Conservation (phyloP, 495 filamentous ascomycete species). For the Cairneyella variabilis region DNA sequence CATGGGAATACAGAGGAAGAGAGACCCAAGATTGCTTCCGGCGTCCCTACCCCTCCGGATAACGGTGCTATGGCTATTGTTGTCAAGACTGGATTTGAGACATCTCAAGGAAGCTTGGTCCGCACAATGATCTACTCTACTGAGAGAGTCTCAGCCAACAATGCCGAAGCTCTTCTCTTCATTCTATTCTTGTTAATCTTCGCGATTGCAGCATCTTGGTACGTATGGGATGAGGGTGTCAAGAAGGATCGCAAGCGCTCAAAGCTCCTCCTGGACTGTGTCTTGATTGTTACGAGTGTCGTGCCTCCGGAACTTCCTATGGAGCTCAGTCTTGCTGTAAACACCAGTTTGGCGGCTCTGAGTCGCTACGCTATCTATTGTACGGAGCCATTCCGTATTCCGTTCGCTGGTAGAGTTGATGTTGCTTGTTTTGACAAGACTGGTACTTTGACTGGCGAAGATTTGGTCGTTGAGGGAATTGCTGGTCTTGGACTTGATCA, state of each 20-base stretch:
- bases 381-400: slow-evolving; percentile 99
- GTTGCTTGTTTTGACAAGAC: slow-evolving; percentile 99
- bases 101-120: slow-evolving; percentile 93
- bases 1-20: slow-evolving; percentile 76
- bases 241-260: slow-evolving; percentile 89
- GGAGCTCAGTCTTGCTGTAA: slow-evolving; percentile 96
- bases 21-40: slow-evolving; percentile 60
- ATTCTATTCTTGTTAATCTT: slow-evolving; percentile 96
- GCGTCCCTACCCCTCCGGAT: slow-evolving; percentile 73
- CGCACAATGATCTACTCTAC: slow-evolving; percentile 99
- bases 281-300: slow-evolving; percentile 95
- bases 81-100: slow-evolving; percentile 97
- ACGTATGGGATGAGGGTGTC: slow-evolving; percentile 97
- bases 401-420: slow-evolving; percentile 92
- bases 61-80: slow-evolving; percentile 92
- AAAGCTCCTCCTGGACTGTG: slow-evolving; percentile 94
- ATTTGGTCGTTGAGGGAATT: slow-evolving; percentile 95
- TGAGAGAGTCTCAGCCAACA: slow-evolving; percentile 96
- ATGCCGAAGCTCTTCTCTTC: slow-evolving; percentile 89
- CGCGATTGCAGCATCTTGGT: slow-evolving; percentile 98
- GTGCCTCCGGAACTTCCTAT: slow-evolving; percentile 97
- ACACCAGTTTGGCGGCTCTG: slow-evolving; percentile 94
- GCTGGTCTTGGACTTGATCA: slow-evolving; percentile 78
- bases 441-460: slow-evolving; percentile 93
- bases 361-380: slow-evolving; percentile 97